Percentiles rank a stretch among this genome's conserved stretches.
phyloP scores from a whole-genome alignment of 805 yeast species.

The Metschnikowia reukaufii region DNA sequence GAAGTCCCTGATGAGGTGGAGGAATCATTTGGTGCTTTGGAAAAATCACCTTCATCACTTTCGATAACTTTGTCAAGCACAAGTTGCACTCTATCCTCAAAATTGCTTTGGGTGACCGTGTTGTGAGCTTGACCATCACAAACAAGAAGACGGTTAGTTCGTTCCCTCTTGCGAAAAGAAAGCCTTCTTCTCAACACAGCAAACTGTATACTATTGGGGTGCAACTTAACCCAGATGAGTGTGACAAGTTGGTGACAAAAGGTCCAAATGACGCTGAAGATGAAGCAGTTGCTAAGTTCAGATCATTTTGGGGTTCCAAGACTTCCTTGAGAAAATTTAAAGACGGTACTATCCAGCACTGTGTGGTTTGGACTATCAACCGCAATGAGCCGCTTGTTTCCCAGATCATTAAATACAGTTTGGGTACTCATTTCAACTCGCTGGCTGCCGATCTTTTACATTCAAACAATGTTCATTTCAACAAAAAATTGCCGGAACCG shows the following conservation, averaged over 20 bases:
- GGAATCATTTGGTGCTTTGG: slow-evolving; percentile 62
- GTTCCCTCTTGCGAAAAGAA: slow-evolving; percentile 53
- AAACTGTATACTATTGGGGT: slow-evolving; percentile 55
- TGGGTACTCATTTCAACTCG: slow-evolving; percentile 62
- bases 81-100: slow-evolving; percentile 58
- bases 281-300: slow-evolving; percentile 60
- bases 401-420: slow-evolving; percentile 61
- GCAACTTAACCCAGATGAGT: slow-evolving; percentile 64
- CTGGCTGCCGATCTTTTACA: slow-evolving; percentile 36
- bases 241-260: slow-evolving; percentile 80
- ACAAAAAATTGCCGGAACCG: slow-evolving; percentile 56
- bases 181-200: slow-evolving; percentile 40
- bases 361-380: slow-evolving; percentile 77
- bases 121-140: slow-evolving; percentile 36
- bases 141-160: slow-evolving; percentile 22
- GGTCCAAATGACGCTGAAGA: slow-evolving; percentile 67
- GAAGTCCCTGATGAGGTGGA: slow-evolving; percentile 43
- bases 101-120: slow-evolving; percentile 57
- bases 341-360: slow-evolving; percentile 86
- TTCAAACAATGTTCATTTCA: slow-evolving; percentile 46
- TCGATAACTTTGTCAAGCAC: slow-evolving; percentile 63
- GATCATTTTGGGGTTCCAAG: slow-evolving; percentile 85
- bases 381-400: slow-evolving; percentile 61
- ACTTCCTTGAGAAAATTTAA: slow-evolving; percentile 88
- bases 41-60: slow-evolving; percentile 67